phyloP scores from a whole-genome alignment of 2,329 filamentous ascomycete species.

The Pseudogymnoascus sp. region DNA sequence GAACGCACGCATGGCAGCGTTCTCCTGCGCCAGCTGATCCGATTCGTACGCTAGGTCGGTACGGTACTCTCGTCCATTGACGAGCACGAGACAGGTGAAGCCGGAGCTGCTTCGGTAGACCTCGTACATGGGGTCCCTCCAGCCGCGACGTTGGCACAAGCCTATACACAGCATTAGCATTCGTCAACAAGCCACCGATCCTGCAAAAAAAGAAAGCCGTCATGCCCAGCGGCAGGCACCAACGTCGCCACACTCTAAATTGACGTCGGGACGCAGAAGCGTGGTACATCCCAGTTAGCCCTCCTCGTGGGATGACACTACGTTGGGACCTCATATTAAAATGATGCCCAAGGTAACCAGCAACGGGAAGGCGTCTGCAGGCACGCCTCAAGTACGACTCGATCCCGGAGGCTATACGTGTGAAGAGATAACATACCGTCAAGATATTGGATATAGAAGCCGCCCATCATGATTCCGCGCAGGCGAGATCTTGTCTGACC shows the following conservation, averaged over 20 bases:
- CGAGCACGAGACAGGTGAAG: slow-evolving; percentile 83
- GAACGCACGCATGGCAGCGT: slow-evolving; percentile 90
- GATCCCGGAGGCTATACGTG: slow-evolving; percentile 3
- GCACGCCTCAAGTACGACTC: neutral
- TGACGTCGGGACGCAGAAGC: neutral
- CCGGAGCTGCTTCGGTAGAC: slow-evolving; percentile 67
- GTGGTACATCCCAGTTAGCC: slow-evolving; percentile 2
- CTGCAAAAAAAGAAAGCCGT: slow-evolving; percentile 2
- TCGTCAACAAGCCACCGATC: slow-evolving; percentile 8
- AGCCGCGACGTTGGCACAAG: slow-evolving; percentile 88
- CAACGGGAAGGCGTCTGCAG: slow-evolving; percentile 8
- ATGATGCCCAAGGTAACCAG: slow-evolving; percentile 9
- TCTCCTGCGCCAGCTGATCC: slow-evolving; percentile 78
- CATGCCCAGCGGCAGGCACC: slow-evolving; percentile 9
- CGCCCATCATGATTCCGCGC: slow-evolving; percentile 40
- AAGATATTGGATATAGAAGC: slow-evolving; percentile 47
- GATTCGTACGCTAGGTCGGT: slow-evolving; percentile 81
- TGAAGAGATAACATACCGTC: slow-evolving; percentile 54
- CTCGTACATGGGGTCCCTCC: slow-evolving; percentile 86
- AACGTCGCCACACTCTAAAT: slow-evolving; percentile 11
- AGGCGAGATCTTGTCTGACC: slow-evolving; percentile 7
- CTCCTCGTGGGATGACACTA: slow-evolving; percentile 4
- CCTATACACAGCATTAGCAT: slow-evolving; percentile 45
- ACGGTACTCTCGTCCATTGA: slow-evolving; percentile 95
- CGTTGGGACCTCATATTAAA: slow-evolving; percentile 1